Evolutionary conservation across 768 basidiomycete genomes (phyloP).

Genomic region (Calocera viscosa): DNA sequence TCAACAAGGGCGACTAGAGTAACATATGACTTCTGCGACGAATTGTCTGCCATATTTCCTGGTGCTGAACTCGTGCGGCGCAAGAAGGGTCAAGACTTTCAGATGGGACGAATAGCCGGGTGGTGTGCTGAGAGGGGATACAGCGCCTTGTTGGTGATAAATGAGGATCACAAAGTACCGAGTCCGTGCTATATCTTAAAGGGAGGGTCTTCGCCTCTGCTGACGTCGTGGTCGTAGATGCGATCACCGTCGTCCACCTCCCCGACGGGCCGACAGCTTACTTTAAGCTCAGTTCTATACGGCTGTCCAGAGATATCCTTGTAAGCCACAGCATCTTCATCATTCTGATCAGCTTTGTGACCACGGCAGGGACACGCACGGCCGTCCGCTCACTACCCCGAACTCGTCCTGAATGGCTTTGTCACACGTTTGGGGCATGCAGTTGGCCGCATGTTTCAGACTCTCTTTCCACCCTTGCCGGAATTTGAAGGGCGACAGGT

Average conservation of each 20-base stretch:
- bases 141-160: slow-evolving; percentile 80
- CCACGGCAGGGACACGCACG: slow-evolving; percentile 68
- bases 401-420: slow-evolving; percentile 89
- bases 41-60: slow-evolving; percentile 77
- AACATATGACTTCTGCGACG: slow-evolving; percentile 89
- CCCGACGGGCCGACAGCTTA: slow-evolving; percentile 90
- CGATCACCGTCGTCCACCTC: slow-evolving; percentile 80
- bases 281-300: slow-evolving; percentile 83
- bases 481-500: slow-evolving; percentile 95
- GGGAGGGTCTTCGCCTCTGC: slow-evolving; percentile 8
- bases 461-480: slow-evolving; percentile 85
- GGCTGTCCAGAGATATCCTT: slow-evolving; percentile 74
- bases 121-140: slow-evolving; percentile 89
- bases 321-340: slow-evolving; percentile 34
- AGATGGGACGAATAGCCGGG: slow-evolving; percentile 77
- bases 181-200: slow-evolving; percentile 43
- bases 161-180: slow-evolving; percentile 88
- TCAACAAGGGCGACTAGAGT: slow-evolving; percentile 75
- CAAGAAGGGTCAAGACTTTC: slow-evolving; percentile 81
- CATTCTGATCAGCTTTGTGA: not conserved
- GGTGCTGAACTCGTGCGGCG: slow-evolving; percentile 80
- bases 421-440: slow-evolving; percentile 86
- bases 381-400: slow-evolving; percentile 84
- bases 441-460: slow-evolving; percentile 91
- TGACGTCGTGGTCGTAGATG: slow-evolving; percentile 42